Evolutionary conservation across 257 asterid species (phyloP), one percentile per base, ranked within the genome.

Genomic region (Handroanthus guayacan): DNA sequence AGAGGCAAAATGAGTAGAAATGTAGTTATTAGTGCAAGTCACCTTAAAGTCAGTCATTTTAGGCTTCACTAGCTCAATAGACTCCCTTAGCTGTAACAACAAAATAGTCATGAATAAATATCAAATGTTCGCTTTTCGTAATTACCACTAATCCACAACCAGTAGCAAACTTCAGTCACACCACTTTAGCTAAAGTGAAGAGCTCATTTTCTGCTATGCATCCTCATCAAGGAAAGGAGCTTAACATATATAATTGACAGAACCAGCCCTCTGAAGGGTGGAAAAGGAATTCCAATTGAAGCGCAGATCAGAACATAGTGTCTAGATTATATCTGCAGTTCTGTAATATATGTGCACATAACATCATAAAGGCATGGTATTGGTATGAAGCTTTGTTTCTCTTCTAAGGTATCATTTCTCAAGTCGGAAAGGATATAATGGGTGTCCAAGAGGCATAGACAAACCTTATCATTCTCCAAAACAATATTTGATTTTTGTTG

Each of bases 21-120:
- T 65, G 39, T 38, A 44, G 38, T 16, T 48, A 72, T n/a, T 54
- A 38, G 52, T 45, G 43, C 16, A 72, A 76, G 70, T 78, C 83
- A 92, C 97, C 94, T 87, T 83, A 69, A 86, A 87, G 47, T 78
- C 79, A 14, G 55, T 77, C 75, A 89, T 85, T 84, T 82, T 87
- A 51, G 77, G 44, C 88, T 85, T 84, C 82, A 84, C 81, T 67
- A 80, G 81, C 69, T 93, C 88, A 80, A 88, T 51, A 68, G 87
- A 82, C 82, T 85, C 85, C 88, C 77, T 75, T 80, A 84, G 85
- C 98, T 93, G 89, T 52, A 81, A 72, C 66, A 80, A 57, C 75
- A 60, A 77, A 75, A 67, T 69, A 69, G 55, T 55, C 66, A 71
- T 66, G 75, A 62, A 47, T 69, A 37, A 62, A 34, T 51, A 25